Evolutionary conservation across 1,284 basidiomycete genomes (phyloP), one percentile per base, ranked within the genome.

Genomic region (Golubevia sp.): DNA sequence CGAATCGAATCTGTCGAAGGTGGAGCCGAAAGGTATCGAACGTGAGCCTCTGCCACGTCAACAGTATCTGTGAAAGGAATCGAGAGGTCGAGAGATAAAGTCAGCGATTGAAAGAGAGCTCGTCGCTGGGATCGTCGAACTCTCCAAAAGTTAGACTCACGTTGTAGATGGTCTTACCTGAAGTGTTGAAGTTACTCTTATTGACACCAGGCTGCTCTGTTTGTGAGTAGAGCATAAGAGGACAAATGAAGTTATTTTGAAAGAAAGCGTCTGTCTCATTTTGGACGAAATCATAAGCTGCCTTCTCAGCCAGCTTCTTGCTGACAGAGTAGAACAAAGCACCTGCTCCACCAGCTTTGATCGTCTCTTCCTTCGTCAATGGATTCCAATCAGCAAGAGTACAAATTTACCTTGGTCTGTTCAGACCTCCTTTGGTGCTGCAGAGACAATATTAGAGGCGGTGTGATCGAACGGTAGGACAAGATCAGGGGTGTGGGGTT

Each of bases 231-330:
- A 78, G 74, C 75, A 77, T 79, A 27, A 76, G 75, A 4, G 77
- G 75, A 55, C 76, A 76, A 66, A 76, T 64, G 13, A 62, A 62
- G 18, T 70, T 70, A n/a, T n/a, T n/a, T n/a, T n/a, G n/a, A n/a
- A n/a, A n/a, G n/a, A n/a, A n/a, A n/a, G n/a, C n/a, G n/a, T n/a
- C n/a, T n/a, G n/a, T 60, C 44, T 77, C 73, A 54, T 72, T 70
- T 52, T 64, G 53, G 2, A 71, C 55, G 27, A 77, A 79, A 56
- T 76, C 71, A 63, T 64, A 77, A 2, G 75, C 75, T 1, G 75
- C 75, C 59, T 76, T 64, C 58, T 79, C 77, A 18, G 77, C 77
- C 2, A 79, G 63, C 66, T 71, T 74, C 61, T 79, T 79, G 62
- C 66, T 69, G 27, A 66, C 75, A 3, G 63, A 66, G 62, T 79